Evolutionary conservation across 78 protist species (phyloP).

Genomic region (Planoprotostelium fungivorum): DNA sequence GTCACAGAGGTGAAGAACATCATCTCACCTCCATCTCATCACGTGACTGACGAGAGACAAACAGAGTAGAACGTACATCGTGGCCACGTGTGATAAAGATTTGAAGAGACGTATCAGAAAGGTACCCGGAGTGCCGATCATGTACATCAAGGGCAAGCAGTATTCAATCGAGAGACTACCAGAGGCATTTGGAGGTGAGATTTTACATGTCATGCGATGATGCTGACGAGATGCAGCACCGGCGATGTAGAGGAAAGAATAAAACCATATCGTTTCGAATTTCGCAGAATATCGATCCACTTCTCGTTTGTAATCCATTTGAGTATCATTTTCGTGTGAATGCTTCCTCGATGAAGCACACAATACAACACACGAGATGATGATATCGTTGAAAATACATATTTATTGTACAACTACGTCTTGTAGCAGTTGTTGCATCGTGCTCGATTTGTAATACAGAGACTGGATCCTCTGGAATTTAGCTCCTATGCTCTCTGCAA

Average conservation of each 20-base stretch:
- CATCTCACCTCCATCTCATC: not conserved
- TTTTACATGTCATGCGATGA: not conserved
- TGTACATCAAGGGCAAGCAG: conserved; percentile 77
- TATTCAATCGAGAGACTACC: conserved; percentile 95
- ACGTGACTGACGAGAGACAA: no score
- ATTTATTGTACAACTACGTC: no score
- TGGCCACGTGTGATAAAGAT: conserved; percentile 97
- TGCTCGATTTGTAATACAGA: not conserved
- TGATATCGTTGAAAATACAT: no score
- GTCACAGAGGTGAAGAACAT: conserved; percentile 45
- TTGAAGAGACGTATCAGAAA: conserved; percentile 92
- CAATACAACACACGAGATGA: no score
- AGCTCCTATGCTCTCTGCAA: not conserved
- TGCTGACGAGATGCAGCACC: not conserved
- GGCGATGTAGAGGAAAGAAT: not conserved
- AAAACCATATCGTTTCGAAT: no score
- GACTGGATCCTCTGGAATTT: not conserved
- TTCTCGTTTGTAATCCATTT: no score
- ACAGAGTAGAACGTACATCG: no score
- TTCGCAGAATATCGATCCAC: no score
- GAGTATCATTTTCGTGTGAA: no score
- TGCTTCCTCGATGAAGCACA: no score
- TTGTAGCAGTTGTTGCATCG: not conserved
- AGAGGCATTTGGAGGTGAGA: conserved; percentile 43
- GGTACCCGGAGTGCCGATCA: conserved; percentile 98